Percentiles rank a stretch among this genome's conserved stretches.
These are phyloP conservation scores for Gyromitra esculenta DNA, from an alignment of 2,329 filamentous ascomycete genomes.

Conservation along the genomic window DNA sequence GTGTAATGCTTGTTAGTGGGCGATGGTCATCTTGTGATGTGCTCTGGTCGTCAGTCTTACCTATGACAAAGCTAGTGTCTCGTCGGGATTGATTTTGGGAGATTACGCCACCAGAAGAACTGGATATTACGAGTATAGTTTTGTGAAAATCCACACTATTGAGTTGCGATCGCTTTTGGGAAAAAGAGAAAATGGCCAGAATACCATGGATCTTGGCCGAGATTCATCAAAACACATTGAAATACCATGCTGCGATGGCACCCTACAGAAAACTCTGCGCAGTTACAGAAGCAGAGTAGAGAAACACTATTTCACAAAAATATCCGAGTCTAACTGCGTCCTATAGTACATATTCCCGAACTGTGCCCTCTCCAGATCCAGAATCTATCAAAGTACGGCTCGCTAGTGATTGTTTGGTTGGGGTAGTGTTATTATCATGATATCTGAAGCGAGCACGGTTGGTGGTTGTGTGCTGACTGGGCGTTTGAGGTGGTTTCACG, in stretches of 20 bases:
- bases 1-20: too few species aligned
- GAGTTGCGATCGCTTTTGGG: too few species aligned
- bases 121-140: too few species aligned
- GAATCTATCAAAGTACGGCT: background rate
- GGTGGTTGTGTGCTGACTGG: background rate
- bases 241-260: background rate
- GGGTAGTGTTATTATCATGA: background rate
- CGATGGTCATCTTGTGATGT: too few species aligned
- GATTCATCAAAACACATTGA: background rate
- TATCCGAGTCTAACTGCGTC: background rate
- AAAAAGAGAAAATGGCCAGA: background rate
- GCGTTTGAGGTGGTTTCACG: background rate
- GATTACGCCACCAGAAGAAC: too few species aligned
- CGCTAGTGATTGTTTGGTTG: background rate
- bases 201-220: background rate
- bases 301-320: background rate
- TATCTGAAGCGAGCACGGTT: background rate
- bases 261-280: background rate
- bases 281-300: background rate
- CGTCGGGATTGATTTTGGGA: too few species aligned
- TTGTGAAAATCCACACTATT: too few species aligned
- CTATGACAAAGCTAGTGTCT: too few species aligned
- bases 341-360: background rate
- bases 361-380: background rate
- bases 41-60: too few species aligned